phyloP scores from a whole-genome alignment of 768 basidiomycete species.

The Grammothele lineata region DNA sequence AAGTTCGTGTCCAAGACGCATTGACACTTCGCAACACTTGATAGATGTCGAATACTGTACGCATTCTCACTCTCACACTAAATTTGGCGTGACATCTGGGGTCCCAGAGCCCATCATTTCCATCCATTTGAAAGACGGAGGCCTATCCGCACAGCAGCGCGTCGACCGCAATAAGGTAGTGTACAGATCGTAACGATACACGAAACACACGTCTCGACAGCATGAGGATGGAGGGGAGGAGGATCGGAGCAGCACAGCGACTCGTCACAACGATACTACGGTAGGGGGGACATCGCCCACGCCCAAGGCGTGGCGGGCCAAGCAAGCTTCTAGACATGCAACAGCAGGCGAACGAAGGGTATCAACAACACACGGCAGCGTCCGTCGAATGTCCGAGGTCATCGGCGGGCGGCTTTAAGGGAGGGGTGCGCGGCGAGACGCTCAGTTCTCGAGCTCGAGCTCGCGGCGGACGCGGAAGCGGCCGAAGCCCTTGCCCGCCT shows the following conservation, averaged over 20 bases:
- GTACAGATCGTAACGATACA: slow-evolving; percentile 4
- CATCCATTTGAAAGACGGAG: slow-evolving; percentile 11
- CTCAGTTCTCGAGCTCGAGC: too few species aligned
- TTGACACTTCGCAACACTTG: too few species aligned
- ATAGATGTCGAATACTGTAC: too few species aligned
- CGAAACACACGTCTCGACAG: neutral
- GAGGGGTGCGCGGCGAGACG: too few species aligned
- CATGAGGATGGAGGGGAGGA: neutral
- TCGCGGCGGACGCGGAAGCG: neutral
- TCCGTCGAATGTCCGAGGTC: too few species aligned
- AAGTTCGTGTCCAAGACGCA: too few species aligned
- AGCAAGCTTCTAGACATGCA: too few species aligned
- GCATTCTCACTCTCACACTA: too few species aligned
- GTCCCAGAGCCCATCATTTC: slow-evolving; percentile 12
- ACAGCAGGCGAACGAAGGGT: too few species aligned
- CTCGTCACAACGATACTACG: neutral
- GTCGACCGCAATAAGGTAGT: slow-evolving; percentile 6
- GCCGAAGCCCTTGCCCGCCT: neutral
- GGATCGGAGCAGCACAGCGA: neutral
- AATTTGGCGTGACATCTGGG: neutral
- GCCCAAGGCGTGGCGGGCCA: too few species aligned
- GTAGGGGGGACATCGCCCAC: neutral
- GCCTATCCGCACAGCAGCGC: slow-evolving; percentile 16
- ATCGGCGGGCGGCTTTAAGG: too few species aligned
- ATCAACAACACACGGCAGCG: too few species aligned